Conservation (phyloP, 2,329 filamentous ascomycete species). For the Seiridium unicorne region DNA sequence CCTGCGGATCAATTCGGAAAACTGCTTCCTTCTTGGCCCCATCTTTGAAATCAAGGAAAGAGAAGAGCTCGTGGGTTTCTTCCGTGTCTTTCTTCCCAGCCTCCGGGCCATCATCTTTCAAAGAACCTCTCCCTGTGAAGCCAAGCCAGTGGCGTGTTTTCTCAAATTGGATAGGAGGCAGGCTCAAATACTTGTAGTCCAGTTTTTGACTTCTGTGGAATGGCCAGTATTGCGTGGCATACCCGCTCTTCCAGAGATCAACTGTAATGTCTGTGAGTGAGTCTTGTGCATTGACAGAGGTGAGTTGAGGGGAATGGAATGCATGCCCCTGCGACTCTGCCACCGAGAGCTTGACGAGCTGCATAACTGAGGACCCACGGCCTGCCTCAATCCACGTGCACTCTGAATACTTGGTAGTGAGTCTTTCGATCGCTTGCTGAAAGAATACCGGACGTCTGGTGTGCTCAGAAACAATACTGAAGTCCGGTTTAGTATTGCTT, state of each 20-base stretch:
- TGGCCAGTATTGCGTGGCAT: constrained; percentile 18
- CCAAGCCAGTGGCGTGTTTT: constrained; percentile 22
- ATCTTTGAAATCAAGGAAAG: constrained; percentile 11
- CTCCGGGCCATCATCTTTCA: neutral
- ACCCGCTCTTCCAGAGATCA: constrained; percentile 6
- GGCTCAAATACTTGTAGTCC: constrained; percentile 11
- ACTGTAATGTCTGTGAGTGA: neutral
- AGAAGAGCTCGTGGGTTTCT: constrained; percentile 3
- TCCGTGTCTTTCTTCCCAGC: neutral
- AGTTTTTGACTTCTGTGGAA: constrained; percentile 16
- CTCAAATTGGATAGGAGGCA: constrained; percentile 29
- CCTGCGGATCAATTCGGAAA: constrained; percentile 16
- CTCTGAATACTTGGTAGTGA: constrained; percentile 6
- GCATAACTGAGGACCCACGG: constrained; percentile 13
- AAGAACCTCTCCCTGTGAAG: neutral
- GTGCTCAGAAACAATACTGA: constrained; percentile 8
- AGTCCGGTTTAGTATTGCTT: neutral
- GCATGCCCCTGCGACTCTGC: neutral
- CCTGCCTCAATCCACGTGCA: constrained; percentile 14
- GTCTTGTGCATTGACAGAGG: neutral
- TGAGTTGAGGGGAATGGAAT: neutral
- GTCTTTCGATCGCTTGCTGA: constrained; percentile 13
- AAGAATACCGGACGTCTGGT: constrained; percentile 15
- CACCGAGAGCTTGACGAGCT: neutral
- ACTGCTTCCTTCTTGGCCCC: constrained; percentile 3